Base-by-base conservation (phyloP, 176 grass and related monocot genomes). In the Alopecurus myosuroides region DNA sequence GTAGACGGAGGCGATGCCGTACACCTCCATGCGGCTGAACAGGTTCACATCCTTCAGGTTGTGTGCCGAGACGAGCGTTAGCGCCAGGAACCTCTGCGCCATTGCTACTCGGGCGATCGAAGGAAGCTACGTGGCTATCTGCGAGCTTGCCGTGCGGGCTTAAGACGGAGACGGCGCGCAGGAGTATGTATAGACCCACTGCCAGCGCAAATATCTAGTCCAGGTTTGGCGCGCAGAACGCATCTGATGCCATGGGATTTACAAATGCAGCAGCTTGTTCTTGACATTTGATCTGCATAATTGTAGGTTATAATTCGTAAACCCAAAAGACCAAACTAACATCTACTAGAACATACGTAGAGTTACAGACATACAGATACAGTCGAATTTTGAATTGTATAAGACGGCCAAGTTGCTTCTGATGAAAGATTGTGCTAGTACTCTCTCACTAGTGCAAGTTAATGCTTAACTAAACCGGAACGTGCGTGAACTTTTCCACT, bases 21-120 rank as follows among this genome's bases (percentile, higher is more conserved):
- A 93, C 31, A 87, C 87, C 44, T 84, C 69, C 80, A 93, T 83
- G n/a, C 83, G 86, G n/a, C 84, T 84, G 76, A 93, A 51, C n/a
- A 81, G 5, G 70, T 81, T 87, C 22, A 93, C 91, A 5, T 82
- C 83, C 65, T 81, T 93, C 30, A 93, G 84, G 19, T 85, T 80
- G 53, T 76, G 72, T 3, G 77, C 87, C 26, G 91, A 93, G 22
- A 87, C 52, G 20, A 93, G 75, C 15, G 91, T 89, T 5, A 92
- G 40, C 48, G 87, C 91, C 46, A 92, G n/a, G 3, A 70, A 7
- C 42, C 87, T 64, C 67, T 85, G 80, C 76, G 39, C n/a, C 68
- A 71, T 69, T 40, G 1, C 65, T 3, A 3, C n/a, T n/a, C n/a
- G 31, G 30, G n/a, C n/a, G n/a, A n/a, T n/a, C n/a, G n/a, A n/a